Evolutionary conservation across 31 red algal genomes (phyloP), one percentile per base, ranked within the genome.

Genomic region (Odonthalia washingtoniensis): DNA sequence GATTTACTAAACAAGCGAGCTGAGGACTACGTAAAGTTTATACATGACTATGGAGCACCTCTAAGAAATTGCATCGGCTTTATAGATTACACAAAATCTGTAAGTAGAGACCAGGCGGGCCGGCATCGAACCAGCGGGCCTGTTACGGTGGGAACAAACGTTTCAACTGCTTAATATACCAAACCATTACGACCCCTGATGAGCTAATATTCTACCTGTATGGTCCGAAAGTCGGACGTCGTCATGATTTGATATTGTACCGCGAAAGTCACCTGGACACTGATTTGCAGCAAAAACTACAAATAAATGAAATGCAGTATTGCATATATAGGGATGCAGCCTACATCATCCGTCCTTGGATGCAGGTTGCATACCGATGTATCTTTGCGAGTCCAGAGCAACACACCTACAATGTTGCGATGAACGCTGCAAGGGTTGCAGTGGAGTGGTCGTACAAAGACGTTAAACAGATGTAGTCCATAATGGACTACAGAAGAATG

Each of bases 71-170:
- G 0, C 16, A 12, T 66, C 0, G 60, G 0, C 5, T 66, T 66
- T 69, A 83, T 83, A 24, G 80, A 83, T 52, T 83, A 61, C 34
- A 83, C 80, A 4, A 0, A 68, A 69, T 40, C 57, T n/a, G 24
- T 5, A 40, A 83, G 67, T n/a, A 40, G 33, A 39, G 32, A 61
- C 3, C 60, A 42, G 31, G 57, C 3, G 9, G 62, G 80, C 12
- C 21, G 12, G 5, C n/a, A n/a, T n/a, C n/a, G n/a, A n/a, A n/a
- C n/a, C n/a, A n/a, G n/a, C n/a, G n/a, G n/a, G n/a, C n/a, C n/a
- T n/a, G n/a, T n/a, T n/a, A n/a, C n/a, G n/a, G n/a, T n/a, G n/a
- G n/a, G n/a, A n/a, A n/a, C n/a, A n/a, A n/a, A n/a, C n/a, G n/a
- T n/a, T n/a, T n/a, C n/a, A n/a, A n/a, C n/a, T n/a, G n/a, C n/a